These are phyloP conservation scores for Lumnitzera racemosa DNA, from an alignment of 345 rosid species.

Conservation along the genomic window DNA sequence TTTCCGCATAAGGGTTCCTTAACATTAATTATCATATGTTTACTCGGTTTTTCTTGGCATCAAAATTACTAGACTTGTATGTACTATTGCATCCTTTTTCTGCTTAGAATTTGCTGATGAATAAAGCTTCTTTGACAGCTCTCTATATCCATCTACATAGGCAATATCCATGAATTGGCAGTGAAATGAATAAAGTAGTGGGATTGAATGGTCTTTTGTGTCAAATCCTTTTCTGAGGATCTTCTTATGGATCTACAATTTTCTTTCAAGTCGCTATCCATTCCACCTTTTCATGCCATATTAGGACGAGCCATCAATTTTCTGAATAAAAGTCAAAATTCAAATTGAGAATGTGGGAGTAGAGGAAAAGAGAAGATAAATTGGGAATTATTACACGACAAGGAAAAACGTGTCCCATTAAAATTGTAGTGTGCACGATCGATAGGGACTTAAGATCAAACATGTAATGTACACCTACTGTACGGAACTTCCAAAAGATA, in stretches of 20 bases:
- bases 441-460: too few relatives aligned
- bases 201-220: constrained; percentile 14
- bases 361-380: background rate
- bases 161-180: background rate
- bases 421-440: background rate
- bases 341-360: constrained; percentile 6
- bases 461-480: too few relatives aligned
- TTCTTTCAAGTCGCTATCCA: constrained; percentile 41
- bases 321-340: constrained; percentile 22
- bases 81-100: too few relatives aligned
- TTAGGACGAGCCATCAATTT: constrained; percentile 32
- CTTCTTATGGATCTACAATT: constrained; percentile 44
- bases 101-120: too few relatives aligned
- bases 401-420: background rate
- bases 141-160: too few relatives aligned
- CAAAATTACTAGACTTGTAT: too few relatives aligned
- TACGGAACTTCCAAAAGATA: too few relatives aligned
- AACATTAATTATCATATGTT: too few relatives aligned
- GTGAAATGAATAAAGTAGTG: constrained; percentile 1
- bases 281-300: constrained; percentile 25
- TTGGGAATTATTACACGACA: constrained; percentile 10
- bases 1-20: too few relatives aligned
- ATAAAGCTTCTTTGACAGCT: too few relatives aligned
- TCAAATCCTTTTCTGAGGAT: constrained; percentile 59
- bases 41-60: too few relatives aligned